These are phyloP conservation scores for Nakazawaea sp. DNA, from an alignment of 805 yeast species.

Conservation along the genomic window DNA sequence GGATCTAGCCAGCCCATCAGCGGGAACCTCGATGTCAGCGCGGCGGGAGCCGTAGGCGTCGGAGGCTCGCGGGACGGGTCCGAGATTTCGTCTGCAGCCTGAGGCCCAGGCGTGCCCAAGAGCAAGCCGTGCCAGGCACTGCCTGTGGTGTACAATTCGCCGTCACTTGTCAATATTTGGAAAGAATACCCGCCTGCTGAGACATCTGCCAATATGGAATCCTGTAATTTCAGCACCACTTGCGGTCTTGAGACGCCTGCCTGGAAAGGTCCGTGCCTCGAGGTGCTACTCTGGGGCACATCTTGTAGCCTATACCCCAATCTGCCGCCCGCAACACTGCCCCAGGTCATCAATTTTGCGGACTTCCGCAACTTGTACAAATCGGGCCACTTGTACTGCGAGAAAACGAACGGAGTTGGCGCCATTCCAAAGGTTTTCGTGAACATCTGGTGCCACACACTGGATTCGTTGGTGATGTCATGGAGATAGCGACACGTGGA, in stretches of 20 bases:
- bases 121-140: slow-evolving; percentile 32
- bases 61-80: background rate
- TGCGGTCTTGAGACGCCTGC: slow-evolving; percentile 32
- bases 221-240: slow-evolving; percentile 27
- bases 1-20: slow-evolving; percentile 1
- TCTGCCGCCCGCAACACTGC: slow-evolving; percentile 33
- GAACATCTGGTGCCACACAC: slow-evolving; percentile 39
- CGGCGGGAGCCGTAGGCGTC: background rate
- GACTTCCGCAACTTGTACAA: slow-evolving; percentile 32
- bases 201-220: slow-evolving; percentile 34
- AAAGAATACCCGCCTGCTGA: slow-evolving; percentile 63
- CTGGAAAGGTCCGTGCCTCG: slow-evolving; percentile 15
- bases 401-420: slow-evolving; percentile 32
- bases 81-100: slow-evolving; percentile 21
- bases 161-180: slow-evolving; percentile 47
- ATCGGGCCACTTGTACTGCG: slow-evolving; percentile 41
- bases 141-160: slow-evolving; percentile 52
- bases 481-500: slow-evolving; percentile 31
- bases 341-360: slow-evolving; percentile 46
- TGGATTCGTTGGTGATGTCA: slow-evolving; percentile 26
- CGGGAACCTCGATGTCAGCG: background rate
- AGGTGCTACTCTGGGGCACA: slow-evolving; percentile 19
- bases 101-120: slow-evolving; percentile 34
- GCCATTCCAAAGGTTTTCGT: slow-evolving; percentile 36
- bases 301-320: slow-evolving; percentile 33